Evolutionary conservation across 1,284 basidiomycete genomes (phyloP).

Genomic region (Trichosporon ovoides): DNA sequence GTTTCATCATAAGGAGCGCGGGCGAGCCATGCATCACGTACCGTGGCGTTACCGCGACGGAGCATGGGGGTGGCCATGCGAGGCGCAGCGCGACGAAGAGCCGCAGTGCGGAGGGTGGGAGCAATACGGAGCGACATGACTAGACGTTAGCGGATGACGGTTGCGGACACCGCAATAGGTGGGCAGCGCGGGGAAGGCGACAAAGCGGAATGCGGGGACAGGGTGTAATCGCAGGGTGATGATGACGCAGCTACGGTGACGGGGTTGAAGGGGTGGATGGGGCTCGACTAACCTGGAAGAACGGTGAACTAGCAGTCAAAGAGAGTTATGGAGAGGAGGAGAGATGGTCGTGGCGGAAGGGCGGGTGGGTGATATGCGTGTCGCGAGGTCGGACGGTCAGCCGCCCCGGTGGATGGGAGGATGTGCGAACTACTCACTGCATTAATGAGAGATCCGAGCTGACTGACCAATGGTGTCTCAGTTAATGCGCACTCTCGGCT

Average conservation of each 20-base stretch:
- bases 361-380: constrained; percentile 1
- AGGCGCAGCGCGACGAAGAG: constrained; percentile 23
- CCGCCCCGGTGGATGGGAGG: neutral
- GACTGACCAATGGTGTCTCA: neutral
- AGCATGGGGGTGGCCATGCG: constrained; percentile 22
- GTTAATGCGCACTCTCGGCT: constrained; percentile 5
- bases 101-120: constrained; percentile 30
- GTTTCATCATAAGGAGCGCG: neutral
- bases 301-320: neutral
- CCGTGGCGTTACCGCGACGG: constrained; percentile 32
- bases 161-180: neutral
- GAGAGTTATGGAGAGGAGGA: neutral
- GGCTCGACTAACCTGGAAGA: neutral
- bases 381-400: neutral
- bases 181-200: neutral
- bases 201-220: constrained; percentile 1
- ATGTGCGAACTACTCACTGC: neutral
- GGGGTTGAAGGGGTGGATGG: neutral
- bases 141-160: constrained; percentile 6
- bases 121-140: constrained; percentile 37
- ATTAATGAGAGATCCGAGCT: neutral
- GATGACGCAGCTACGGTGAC: neutral
- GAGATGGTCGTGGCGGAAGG: neutral
- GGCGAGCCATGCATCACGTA: constrained; percentile 15
- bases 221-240: neutral